These are phyloP conservation scores for Trametes sp. DNA, from an alignment of 1,284 basidiomycete genomes.

Conservation along the genomic window DNA sequence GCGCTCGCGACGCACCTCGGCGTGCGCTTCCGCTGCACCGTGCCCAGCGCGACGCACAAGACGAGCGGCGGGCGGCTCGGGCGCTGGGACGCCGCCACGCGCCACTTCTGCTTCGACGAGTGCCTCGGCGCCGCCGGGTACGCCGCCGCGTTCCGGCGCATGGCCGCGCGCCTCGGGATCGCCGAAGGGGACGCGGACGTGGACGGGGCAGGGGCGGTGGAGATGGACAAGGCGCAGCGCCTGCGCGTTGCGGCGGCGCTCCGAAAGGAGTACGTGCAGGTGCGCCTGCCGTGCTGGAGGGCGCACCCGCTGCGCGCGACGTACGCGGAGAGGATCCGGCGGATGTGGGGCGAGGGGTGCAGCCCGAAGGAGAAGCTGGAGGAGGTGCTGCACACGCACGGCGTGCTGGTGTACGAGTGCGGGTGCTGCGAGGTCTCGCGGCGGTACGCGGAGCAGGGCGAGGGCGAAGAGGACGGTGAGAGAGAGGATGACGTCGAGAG, in stretches of 20 bases:
- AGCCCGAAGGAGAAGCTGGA: background rate
- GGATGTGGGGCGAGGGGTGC: background rate
- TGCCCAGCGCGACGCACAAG: background rate
- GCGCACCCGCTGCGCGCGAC: background rate
- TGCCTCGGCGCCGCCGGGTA: too few species aligned
- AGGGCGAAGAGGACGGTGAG: background rate
- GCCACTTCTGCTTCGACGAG: background rate
- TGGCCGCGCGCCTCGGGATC: too few species aligned
- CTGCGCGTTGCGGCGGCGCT: too few species aligned
- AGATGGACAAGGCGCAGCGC: too few species aligned
- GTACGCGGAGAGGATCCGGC: background rate
- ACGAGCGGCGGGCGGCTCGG: background rate
- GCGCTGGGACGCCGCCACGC: background rate
- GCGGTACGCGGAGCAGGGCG: background rate
- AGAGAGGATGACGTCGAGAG: background rate
- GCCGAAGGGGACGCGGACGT: too few species aligned
- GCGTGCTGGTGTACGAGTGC: background rate
- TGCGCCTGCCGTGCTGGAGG: background rate
- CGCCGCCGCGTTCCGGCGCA: too few species aligned
- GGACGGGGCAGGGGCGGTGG: too few species aligned
- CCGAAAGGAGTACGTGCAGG: background rate
- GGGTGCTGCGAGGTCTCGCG: background rate
- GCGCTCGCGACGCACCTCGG: background rate
- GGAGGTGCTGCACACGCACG: background rate
- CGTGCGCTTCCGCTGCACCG: background rate